A percentile compares a stretch with the other conserved stretches of the same genome.
Conservation (phyloP, 108 stramenopile species). For the Schizochytrium sp. region DNA sequence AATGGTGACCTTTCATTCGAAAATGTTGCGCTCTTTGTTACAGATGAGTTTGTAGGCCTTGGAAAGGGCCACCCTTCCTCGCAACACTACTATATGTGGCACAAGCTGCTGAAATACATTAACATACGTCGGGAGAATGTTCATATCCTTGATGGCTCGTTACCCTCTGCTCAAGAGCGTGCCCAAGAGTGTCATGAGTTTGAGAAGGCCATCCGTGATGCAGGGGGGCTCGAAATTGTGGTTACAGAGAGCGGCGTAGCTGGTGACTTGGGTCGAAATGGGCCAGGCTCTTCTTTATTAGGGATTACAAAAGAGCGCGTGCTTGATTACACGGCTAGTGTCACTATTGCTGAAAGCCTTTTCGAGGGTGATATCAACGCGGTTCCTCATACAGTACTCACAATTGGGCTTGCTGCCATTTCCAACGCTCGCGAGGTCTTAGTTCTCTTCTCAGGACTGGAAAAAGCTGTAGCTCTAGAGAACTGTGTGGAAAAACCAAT, state of each 20-base stretch:
- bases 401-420: slow-evolving; percentile 9
- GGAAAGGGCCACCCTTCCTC: not conserved
- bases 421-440: not conserved
- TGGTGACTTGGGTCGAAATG: not conserved
- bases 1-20: not conserved
- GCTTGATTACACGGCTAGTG: not conserved
- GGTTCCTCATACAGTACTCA: not conserved
- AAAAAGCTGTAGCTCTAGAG: slow-evolving; percentile 2
- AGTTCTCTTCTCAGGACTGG: not conserved
- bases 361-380: not conserved
- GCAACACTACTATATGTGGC: slow-evolving; percentile 1
- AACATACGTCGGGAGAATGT: not conserved
- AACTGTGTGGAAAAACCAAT: not conserved
- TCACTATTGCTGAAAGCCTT: not conserved
- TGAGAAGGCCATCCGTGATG: not conserved
- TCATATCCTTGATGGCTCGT: not conserved
- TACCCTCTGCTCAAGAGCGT: not conserved
- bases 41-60: slow-evolving; percentile 4
- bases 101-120: not conserved
- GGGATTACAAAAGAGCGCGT: not conserved
- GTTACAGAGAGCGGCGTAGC: slow-evolving; percentile 4
- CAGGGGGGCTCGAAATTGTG: not conserved
- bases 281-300: not conserved
- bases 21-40: not conserved
- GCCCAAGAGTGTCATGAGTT: not conserved